Evolutionary conservation across 2,329 filamentous ascomycete genomes (phyloP), one percentile per base, ranked within the genome.

Genomic region (Monilinia fructicola): DNA sequence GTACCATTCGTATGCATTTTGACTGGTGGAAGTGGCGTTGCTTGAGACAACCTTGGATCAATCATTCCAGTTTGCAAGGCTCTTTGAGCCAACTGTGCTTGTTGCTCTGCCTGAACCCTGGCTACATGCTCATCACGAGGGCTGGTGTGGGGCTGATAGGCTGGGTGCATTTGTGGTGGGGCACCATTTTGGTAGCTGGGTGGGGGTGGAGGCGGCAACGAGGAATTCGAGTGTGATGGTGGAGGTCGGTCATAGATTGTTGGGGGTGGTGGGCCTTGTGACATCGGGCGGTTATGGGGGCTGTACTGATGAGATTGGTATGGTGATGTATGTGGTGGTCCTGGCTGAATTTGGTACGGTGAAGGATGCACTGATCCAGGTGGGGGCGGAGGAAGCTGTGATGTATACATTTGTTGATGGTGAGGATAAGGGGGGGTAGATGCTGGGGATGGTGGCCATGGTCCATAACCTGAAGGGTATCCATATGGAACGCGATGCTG

Each of bases 381-480:
- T 21, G 74, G 73, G 59, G 77, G 78, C 14, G 70, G 74, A 53
- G 77, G 75, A 68, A 80, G 81, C 4, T 78, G 74, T 31, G 77
- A 77, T 2, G 76, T 72, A 74, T 77, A 68, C 73, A 73, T 68
- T 61, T 69, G 69, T 7, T 77, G 75, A 69, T 84, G 82, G 70
- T 76, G 77, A 23, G 71, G 68, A 64, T 68, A 86, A 0, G 84
- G 84, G 56, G 84, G 84, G 28, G 84, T 86, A 7, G 81, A 80
- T 7, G 82, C 79, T 7, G 84, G 84, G 28, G 83, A 86, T n/a
- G 80, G 84, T 53, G 82, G 84, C 84, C 83, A 87, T 21, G 76
- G 69, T 21, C 59, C 59, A 72, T 85, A 84, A 48, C 78, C 78
- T 60, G 71, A 74, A 67, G 73, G 75, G 38, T 65, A 67, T 68